phyloP scores from a whole-genome alignment of 78 protist species.

The Bigelowiella natans region DNA sequence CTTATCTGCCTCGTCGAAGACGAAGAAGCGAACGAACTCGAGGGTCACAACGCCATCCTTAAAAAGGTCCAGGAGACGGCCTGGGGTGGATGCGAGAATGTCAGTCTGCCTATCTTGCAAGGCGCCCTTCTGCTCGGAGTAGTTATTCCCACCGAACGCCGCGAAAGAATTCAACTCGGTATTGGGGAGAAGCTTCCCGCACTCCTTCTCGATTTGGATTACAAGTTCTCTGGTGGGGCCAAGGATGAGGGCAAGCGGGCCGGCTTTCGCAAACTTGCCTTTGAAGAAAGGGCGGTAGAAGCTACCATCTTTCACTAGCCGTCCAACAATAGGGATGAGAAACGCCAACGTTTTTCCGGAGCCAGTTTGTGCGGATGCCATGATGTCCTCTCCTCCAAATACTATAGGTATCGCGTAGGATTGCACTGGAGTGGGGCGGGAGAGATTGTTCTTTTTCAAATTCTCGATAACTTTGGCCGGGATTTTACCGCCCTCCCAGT shows the following conservation, averaged over 20 bases:
- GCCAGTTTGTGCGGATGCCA: conserved; percentile 6
- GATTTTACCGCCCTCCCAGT: too few species aligned
- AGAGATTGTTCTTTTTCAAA: neutral
- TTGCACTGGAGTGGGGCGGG: neutral
- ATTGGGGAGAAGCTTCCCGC: neutral
- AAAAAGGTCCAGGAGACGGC: neutral
- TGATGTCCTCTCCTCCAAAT: neutral
- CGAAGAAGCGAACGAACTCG: neutral
- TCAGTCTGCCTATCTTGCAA: neutral
- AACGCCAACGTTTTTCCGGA: conserved; percentile 6
- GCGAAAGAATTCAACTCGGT: neutral
- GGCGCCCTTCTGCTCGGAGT: neutral
- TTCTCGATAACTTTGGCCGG: too few species aligned
- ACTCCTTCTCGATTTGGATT: neutral
- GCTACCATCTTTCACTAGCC: too few species aligned
- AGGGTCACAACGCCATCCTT: neutral
- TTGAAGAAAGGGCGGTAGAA: neutral
- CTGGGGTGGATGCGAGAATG: neutral
- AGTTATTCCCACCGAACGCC: neutral
- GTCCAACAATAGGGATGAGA: neutral
- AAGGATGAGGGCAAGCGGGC: neutral
- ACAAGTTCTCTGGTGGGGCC: neutral
- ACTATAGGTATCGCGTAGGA: neutral
- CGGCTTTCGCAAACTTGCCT: neutral
- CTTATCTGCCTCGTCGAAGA: neutral